Evolutionary conservation across 1,284 basidiomycete species (phyloP), one percentile per base, ranked within the genome.

Genomic region (Pyrrhoderma noxium): DNA sequence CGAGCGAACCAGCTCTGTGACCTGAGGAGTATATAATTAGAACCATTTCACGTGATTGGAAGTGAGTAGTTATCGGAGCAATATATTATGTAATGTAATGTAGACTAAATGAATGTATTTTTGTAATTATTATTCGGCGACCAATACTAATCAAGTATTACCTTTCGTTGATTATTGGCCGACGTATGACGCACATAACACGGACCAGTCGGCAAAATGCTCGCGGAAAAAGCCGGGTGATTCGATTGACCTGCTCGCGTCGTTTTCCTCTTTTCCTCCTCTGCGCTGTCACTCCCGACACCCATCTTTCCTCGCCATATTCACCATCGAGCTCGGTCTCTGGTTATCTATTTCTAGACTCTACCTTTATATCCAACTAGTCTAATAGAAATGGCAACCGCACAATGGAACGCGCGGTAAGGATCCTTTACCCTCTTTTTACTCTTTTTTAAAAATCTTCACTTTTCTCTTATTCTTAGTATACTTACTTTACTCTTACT

Each of bases 351-450:
- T 40, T 5, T 22, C 21, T 16, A 40, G 38, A 16, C n/a, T 39
- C 23, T 25, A 39, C 45, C 16, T 19, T 25, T 53, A 53, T 46
- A 53, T 34, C 44, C 38, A n/a, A 46, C 13, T 36, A 35, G 22
- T 31, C 44, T 47, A 52, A 47, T 47, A 11, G 3, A 35, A 27
- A 50, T 50, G 43, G 48, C 38, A 19, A 49, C 68, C 69, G 70
- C 68, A 40, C 84, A 84, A 70, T 86, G 83, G 83, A 82, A 86
- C 62, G 76, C 81, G 62, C 77, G 84, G 84, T 84, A 56, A 48
- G 67, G 61, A 25, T 42, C 16, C 41, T 21, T 13, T 35, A 13
- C 8, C 7, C 9, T 19, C n/a, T 8, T 35, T 47, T 52, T 21
- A 50, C 37, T 45, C 5, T 1, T 49, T 27, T 59, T 25, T 59